Evolutionary conservation across 2,329 filamentous ascomycete species (phyloP), one percentile per base, ranked within the genome.

Genomic region (Cordyceps javanica): DNA sequence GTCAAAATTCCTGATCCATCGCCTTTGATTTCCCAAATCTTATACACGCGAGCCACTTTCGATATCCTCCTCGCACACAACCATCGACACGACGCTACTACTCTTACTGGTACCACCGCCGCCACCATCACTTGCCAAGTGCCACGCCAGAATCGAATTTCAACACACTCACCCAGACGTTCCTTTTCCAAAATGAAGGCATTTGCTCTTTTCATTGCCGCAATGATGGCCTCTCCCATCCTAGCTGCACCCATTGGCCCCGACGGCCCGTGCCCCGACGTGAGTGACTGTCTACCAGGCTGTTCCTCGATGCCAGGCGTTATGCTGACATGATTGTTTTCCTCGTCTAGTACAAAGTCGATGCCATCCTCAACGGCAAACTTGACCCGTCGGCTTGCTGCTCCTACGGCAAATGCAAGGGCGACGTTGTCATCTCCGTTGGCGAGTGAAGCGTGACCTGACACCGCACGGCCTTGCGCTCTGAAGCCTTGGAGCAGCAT

Each of bases 351-450:
- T 45, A 36, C 23, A 71, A 71, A 50, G 66, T 73, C 32, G 71
- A 73, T 60, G 69, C 68, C 14, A 82, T 82, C 39, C 73, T 82
- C 48, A 75, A 69, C 28, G 78, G 79, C 55, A 66, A 74, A 28
- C 69, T 78, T 59, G 71, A 73, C 21, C 72, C 77, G n/a, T 75
- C 79, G 28, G 75, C 69, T 13, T 82, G 80, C 67, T 82, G 80
- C 66, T 77, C 76, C n/a, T 81, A 82, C 60, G 79, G 80, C 51
- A 69, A 69, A 34, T 82, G 79, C 68, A 76, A 77, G 57, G 74
- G 74, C 55, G 74, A 79, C 59, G 75, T 81, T 49, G 75, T 81
- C 44, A 64, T 79, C 53, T 72, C 72, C 10, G 77, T 79, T 66
- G 72, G 70, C 55, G 72, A 66, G 64, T 63, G 34, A 63, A 25